A percentile compares a stretch with the other conserved stretches of the same genome.
Conservation (phyloP, 1,139 yeast genomes). For the Sugiyamaella japonica region DNA sequence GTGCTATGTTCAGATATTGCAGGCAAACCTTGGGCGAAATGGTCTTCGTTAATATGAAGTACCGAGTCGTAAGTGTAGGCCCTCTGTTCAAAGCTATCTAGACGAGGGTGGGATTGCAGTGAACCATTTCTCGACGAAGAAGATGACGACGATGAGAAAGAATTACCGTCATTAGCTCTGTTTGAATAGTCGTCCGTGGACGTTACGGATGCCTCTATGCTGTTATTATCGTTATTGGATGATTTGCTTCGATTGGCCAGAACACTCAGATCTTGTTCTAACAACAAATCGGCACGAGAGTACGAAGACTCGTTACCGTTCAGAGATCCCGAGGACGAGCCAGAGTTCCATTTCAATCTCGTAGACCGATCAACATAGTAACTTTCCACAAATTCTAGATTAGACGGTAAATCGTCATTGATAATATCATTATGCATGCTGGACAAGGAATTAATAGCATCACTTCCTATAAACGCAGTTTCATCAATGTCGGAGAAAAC, state of each 20-base stretch:
- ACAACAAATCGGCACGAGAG: slow-evolving; percentile 37
- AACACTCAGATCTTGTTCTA: slow-evolving; percentile 40
- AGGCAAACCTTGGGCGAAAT: slow-evolving; percentile 41
- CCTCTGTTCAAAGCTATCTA: slow-evolving; percentile 31
- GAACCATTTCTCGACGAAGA: slow-evolving; percentile 2
- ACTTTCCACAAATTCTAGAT: slow-evolving; percentile 42
- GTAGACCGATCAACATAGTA: slow-evolving; percentile 39
- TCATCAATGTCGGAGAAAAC: slow-evolving; percentile 53
- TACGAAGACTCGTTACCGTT: slow-evolving; percentile 28
- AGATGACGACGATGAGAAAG: slow-evolving; percentile 10
- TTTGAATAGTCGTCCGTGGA: slow-evolving; percentile 15
- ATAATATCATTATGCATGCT: slow-evolving; percentile 29
- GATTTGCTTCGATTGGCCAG: slow-evolving; percentile 27
- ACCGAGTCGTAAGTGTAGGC: slow-evolving; percentile 36
- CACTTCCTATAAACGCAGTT: slow-evolving; percentile 34
- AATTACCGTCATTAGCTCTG: background rate
- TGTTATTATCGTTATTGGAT: background rate
- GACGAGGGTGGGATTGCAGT: slow-evolving; percentile 5
- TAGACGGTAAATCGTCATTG: slow-evolving; percentile 35
- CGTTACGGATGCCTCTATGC: background rate
- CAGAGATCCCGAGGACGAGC: slow-evolving; percentile 26
- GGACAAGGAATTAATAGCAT: slow-evolving; percentile 8
- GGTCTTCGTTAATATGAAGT: slow-evolving; percentile 48
- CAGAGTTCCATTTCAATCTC: slow-evolving; percentile 28
- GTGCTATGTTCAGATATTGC: slow-evolving; percentile 7